Conservation (phyloP, 495 filamentous ascomycete genomes). For the Hypoxylon intermedium region DNA sequence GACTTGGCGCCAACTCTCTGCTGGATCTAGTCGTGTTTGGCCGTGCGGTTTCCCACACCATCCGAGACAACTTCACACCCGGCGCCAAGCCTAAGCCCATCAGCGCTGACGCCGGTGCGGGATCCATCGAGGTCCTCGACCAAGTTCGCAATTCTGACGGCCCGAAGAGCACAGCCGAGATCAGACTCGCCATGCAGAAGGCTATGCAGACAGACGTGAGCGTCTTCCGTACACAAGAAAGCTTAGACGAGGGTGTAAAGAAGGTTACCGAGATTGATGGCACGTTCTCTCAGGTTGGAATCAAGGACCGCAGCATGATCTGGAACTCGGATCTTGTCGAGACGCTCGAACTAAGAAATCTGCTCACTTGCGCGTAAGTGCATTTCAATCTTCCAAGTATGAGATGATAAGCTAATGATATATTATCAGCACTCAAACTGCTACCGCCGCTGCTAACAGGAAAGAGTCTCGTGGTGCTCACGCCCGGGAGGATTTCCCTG, state of each 20-base stretch:
- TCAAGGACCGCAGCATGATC: slow-evolving; percentile 98
- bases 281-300: slow-evolving; percentile 80
- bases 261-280: slow-evolving; percentile 82
- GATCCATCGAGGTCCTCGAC: slow-evolving; percentile 87
- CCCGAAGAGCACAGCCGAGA: slow-evolving; percentile 82
- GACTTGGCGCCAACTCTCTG: slow-evolving; percentile 96
- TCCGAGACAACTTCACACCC: slow-evolving; percentile 86
- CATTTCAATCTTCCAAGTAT: slow-evolving; percentile 37
- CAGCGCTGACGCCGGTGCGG: slow-evolving; percentile 81
- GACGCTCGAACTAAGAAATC: slow-evolving; percentile 90
- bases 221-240: slow-evolving; percentile 96
- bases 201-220: slow-evolving; percentile 96
- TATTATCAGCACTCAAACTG: slow-evolving; percentile 77
- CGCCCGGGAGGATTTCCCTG: slow-evolving; percentile 92
- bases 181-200: slow-evolving; percentile 95
- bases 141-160: slow-evolving; percentile 81
- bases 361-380: slow-evolving; percentile 94
- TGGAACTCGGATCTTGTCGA: slow-evolving; percentile 98
- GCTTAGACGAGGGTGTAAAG: slow-evolving; percentile 80
- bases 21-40: slow-evolving; percentile 97
- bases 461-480: slow-evolving; percentile 96
- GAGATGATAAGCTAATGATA: slow-evolving; percentile 25
- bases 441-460: slow-evolving; percentile 79
- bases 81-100: slow-evolving; percentile 77
- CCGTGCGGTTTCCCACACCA: slow-evolving; percentile 92